These are phyloP conservation scores for Lipomyces yamanashiensis DNA, from an alignment of 805 yeast genomes.

Conservation along the genomic window DNA sequence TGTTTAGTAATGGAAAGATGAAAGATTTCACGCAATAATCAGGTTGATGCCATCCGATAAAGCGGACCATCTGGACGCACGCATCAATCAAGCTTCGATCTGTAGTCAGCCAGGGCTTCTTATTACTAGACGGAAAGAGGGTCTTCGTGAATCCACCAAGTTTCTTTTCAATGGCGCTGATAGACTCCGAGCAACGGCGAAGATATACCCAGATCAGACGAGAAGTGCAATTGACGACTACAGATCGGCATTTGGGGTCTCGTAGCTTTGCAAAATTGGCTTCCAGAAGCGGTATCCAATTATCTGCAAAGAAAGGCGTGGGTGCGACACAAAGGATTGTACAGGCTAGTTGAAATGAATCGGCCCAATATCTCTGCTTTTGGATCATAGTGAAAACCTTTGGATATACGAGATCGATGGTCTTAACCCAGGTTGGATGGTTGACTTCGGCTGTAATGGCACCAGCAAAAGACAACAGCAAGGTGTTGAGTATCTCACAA, in stretches of 20 bases:
- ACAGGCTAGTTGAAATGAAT: conserved; percentile 67
- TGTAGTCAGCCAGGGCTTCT: conserved; percentile 76
- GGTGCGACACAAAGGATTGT: conserved; percentile 83
- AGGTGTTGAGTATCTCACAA: conserved; percentile 77
- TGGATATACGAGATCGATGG: conserved; percentile 65
- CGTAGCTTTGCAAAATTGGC: conserved; percentile 62
- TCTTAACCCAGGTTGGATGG: conserved; percentile 92
- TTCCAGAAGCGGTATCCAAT: conserved; percentile 77
- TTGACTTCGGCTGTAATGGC: conserved; percentile 90
- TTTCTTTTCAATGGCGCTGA: conserved; percentile 82
- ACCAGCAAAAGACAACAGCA: conserved; percentile 82
- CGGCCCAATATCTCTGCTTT: conserved; percentile 63
- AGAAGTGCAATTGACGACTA: conserved; percentile 66
- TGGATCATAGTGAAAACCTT: conserved; percentile 54
- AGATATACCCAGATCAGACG: conserved; percentile 88
- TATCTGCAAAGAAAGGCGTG: conserved; percentile 66
- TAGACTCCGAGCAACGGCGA: conserved; percentile 82
- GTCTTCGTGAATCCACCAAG: conserved; percentile 66
- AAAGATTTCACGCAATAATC: conserved; percentile 81
- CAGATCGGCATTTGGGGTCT: conserved; percentile 63
- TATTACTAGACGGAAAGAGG: conserved; percentile 54
- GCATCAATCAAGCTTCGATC: conserved; percentile 68
- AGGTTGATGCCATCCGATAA: conserved; percentile 77
- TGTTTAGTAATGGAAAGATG: conserved; percentile 65
- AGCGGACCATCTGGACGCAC: conserved; percentile 72